Percentiles rank a stretch among this genome's conserved stretches.
These are phyloP conservation scores for Epichloe brachyelytri DNA, from an alignment of 2,329 filamentous ascomycete genomes.

Conservation along the genomic window DNA sequence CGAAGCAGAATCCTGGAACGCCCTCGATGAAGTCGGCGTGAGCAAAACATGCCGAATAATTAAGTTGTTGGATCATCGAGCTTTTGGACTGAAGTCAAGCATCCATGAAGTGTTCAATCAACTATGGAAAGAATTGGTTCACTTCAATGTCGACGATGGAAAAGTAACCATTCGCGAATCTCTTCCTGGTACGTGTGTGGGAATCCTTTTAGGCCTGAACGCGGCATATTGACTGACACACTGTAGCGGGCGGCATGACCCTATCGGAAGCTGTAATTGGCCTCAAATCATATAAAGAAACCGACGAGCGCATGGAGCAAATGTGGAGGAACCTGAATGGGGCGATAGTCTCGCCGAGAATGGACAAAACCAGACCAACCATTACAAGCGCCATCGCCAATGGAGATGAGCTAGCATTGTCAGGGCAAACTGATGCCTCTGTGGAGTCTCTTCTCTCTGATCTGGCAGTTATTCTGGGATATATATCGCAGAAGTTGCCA, in stretches of 20 bases:
- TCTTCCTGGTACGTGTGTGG: conserved; percentile 30
- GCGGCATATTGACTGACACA: conserved; percentile 10
- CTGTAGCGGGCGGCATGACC: conserved; percentile 35
- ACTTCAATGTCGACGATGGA: conserved; percentile 42
- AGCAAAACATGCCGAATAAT: conserved; percentile 50
- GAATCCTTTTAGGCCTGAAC: too few relatives aligned
- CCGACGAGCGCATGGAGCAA: conserved; percentile 44
- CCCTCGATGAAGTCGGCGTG: conserved; percentile 45
- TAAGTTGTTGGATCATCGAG: conserved; percentile 51
- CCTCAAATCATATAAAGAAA: conserved; percentile 45
- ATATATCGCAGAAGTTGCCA: conserved; percentile 39
- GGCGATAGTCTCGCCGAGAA: conserved; percentile 48
- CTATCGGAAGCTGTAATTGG: conserved; percentile 42
- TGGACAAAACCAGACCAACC: conserved; percentile 24
- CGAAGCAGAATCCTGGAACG: conserved; percentile 38
- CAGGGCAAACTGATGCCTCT: conserved; percentile 29
- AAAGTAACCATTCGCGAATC: conserved; percentile 43
- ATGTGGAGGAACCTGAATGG: conserved; percentile 51
- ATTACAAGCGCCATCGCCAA: conserved; percentile 28
- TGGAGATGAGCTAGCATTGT: conserved; percentile 29
- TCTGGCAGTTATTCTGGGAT: conserved; percentile 36
- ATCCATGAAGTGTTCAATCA: conserved; percentile 53
- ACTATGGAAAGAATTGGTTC: conserved; percentile 59
- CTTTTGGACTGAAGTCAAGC: conserved; percentile 51
- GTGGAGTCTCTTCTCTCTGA: conserved; percentile 41